A percentile compares a stretch with the other conserved stretches of the same genome.
phyloP scores from a whole-genome alignment of 2,329 filamentous ascomycete genomes.

The Colletotrichum sp. region DNA sequence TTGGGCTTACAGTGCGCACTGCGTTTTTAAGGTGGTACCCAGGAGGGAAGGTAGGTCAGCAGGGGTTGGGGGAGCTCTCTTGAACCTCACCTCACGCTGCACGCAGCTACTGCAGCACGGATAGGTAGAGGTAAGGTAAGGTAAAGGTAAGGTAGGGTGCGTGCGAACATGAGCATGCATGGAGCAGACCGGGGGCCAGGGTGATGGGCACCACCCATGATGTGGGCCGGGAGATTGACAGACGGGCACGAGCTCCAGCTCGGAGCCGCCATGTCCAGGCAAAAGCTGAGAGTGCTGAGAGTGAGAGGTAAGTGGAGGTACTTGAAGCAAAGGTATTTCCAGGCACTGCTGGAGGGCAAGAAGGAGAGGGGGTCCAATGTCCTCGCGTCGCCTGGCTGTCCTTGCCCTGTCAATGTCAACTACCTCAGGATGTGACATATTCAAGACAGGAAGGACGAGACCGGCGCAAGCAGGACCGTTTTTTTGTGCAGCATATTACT shows the following conservation, averaged over 20 bases:
- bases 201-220: neutral
- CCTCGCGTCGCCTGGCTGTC: neutral
- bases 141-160: constrained; percentile 8
- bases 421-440: neutral
- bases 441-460: neutral
- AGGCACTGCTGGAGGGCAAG: neutral
- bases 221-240: constrained; percentile 17
- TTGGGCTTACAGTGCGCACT: neutral
- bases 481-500: neutral
- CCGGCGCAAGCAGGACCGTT: neutral
- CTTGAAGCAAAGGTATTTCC: neutral
- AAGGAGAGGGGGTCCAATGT: neutral
- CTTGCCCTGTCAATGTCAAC: neutral
- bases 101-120: too few species aligned
- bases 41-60: too few species aligned
- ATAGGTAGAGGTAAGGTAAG: neutral
- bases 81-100: too few species aligned
- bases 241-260: neutral
- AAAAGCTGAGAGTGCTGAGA: neutral
- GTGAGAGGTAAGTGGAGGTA: neutral
- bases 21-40: neutral
- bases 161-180: neutral
- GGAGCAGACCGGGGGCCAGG: neutral
- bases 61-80: too few species aligned
- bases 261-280: neutral